Percentiles rank a stretch among this genome's conserved stretches.
These are phyloP conservation scores for Macadamia integrifolia DNA, from an alignment of 164 flowering plant genomes.

Conservation along the genomic window DNA sequence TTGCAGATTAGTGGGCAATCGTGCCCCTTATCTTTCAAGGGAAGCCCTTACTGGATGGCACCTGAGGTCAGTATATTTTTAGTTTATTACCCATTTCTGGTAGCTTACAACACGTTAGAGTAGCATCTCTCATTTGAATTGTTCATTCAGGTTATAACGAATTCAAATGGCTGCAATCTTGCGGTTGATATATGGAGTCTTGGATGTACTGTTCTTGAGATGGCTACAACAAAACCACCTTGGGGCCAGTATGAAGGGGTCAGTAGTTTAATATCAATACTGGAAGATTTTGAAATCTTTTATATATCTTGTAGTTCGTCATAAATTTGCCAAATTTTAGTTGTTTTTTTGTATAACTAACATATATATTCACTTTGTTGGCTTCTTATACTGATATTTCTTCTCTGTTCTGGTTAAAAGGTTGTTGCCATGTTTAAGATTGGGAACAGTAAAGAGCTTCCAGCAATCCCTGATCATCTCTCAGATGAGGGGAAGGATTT, in stretches of 20 bases:
- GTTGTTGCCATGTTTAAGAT: neutral
- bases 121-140: slow-evolving; percentile 7
- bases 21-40: slow-evolving; percentile 78
- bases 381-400: slow-evolving; percentile 7
- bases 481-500: slow-evolving; percentile 90
- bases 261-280: slow-evolving; percentile 15
- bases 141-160: slow-evolving; percentile 56
- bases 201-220: slow-evolving; percentile 91
- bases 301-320: neutral
- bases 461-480: slow-evolving; percentile 77
- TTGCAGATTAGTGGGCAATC: slow-evolving; percentile 78
- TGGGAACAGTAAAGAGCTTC: slow-evolving; percentile 68
- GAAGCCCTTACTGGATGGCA: slow-evolving; percentile 97
- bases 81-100: neutral
- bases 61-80: slow-evolving; percentile 63
- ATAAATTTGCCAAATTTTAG: neutral
- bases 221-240: slow-evolving; percentile 93
- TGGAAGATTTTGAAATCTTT: neutral
- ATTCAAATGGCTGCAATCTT: slow-evolving; percentile 68
- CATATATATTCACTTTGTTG: neutral
- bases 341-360: neutral
- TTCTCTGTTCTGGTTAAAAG: neutral
- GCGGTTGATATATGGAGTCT: slow-evolving; percentile 95
- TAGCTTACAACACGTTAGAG: neutral
- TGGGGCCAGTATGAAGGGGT: slow-evolving; percentile 92